Conservation (phyloP, 768 basidiomycete genomes). For the Leccinum variicolor region DNA sequence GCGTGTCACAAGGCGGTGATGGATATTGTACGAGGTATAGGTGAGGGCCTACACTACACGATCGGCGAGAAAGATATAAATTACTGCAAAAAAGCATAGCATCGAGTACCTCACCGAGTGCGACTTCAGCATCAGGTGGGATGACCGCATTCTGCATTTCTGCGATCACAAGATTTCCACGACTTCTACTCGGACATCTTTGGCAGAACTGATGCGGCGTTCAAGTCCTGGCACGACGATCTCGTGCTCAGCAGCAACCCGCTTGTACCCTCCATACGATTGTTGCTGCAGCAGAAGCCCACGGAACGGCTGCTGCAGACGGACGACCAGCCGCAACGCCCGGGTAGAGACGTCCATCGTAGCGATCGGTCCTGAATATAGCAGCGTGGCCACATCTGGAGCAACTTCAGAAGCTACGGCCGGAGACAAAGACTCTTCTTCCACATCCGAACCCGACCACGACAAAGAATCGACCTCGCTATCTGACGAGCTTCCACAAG, state of each 20-base stretch:
- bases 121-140: no score
- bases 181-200: not conserved
- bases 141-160: no score
- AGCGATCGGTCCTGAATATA: no score
- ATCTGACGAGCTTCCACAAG: not conserved
- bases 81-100: not conserved
- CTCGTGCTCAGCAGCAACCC: not conserved
- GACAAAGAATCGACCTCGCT: not conserved
- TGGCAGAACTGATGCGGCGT: not conserved
- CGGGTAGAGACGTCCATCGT: not conserved
- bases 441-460: not conserved
- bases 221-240: not conserved
- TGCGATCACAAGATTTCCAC: not conserved
- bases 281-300: constrained; percentile 4
- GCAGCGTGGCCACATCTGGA: not conserved
- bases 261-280: not conserved
- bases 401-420: not conserved
- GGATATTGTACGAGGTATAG: not conserved
- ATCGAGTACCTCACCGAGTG: not conserved
- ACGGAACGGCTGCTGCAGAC: constrained; percentile 8
- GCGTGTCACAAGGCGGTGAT: no score
- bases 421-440: not conserved
- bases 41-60: not conserved
- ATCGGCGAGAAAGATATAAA: not conserved
- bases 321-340: constrained; percentile 6